These are phyloP conservation scores for Zygotorulaspora danielsina DNA, from an alignment of 805 yeast genomes.

Conservation along the genomic window DNA sequence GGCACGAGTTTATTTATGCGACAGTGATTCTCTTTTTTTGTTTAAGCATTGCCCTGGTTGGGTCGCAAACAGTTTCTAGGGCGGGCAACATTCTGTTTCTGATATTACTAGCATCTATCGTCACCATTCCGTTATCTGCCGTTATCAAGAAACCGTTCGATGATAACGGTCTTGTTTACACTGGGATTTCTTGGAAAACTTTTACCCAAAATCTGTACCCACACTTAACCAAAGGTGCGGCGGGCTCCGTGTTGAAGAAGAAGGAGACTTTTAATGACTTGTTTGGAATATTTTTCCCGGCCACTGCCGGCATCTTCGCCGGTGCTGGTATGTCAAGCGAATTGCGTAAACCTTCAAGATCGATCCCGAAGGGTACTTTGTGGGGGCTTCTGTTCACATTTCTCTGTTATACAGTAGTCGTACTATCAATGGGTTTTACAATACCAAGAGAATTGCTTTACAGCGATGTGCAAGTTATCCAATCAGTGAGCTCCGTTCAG, in stretches of 20 bases:
- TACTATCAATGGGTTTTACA: slow-evolving; percentile 70
- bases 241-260: slow-evolving; percentile 64
- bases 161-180: slow-evolving; percentile 47
- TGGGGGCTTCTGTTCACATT: slow-evolving; percentile 80
- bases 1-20: slow-evolving; percentile 68
- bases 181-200: slow-evolving; percentile 72
- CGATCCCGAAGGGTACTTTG: slow-evolving; percentile 92
- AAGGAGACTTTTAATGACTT: slow-evolving; percentile 78
- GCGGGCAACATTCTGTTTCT: slow-evolving; percentile 75
- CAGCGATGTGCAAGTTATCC: slow-evolving; percentile 78
- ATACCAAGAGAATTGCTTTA: slow-evolving; percentile 76
- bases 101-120: slow-evolving; percentile 61
- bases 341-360: slow-evolving; percentile 72
- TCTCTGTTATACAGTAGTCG: slow-evolving; percentile 70
- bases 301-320: slow-evolving; percentile 97
- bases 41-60: slow-evolving; percentile 71
- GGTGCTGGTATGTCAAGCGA: slow-evolving; percentile 99
- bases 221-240: slow-evolving; percentile 81
- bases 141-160: slow-evolving; percentile 61
- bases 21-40: slow-evolving; percentile 65
- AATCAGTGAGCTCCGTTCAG: slow-evolving; percentile 69
- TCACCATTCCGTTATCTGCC: slow-evolving; percentile 78
- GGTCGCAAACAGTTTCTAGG: slow-evolving; percentile 73
- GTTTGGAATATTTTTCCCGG: slow-evolving; percentile 96
- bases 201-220: slow-evolving; percentile 68